Conservation (phyloP, 1,284 basidiomycete genomes). For the Ganoderma lucidum region DNA sequence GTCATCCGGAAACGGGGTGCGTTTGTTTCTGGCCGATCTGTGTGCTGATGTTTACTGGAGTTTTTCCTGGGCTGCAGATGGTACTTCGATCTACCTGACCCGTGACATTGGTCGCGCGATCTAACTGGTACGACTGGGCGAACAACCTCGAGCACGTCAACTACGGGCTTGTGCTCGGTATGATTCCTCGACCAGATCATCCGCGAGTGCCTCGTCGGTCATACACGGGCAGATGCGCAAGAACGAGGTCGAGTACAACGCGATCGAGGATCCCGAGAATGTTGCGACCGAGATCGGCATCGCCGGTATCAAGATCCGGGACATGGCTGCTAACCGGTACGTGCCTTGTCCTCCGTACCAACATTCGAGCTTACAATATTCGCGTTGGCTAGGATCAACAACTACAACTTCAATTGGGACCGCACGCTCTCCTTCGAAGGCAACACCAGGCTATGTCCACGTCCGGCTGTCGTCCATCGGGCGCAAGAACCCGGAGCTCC, state of each 20-base stretch:
- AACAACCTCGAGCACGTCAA: slow-evolving; percentile 88
- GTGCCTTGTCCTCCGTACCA: slow-evolving; percentile 5
- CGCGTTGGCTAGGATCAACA: slow-evolving; percentile 78
- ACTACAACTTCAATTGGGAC: slow-evolving; percentile 96
- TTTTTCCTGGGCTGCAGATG: slow-evolving; percentile 61
- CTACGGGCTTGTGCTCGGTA: slow-evolving; percentile 93
- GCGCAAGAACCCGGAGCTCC: slow-evolving; percentile 91
- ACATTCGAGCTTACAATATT: slow-evolving; percentile 7
- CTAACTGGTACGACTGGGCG: slow-evolving; percentile 94
- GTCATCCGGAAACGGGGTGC: slow-evolving; percentile 90
- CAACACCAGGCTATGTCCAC: slow-evolving; percentile 98
- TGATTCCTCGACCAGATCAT: slow-evolving; percentile 99
- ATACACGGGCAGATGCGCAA: slow-evolving; percentile 98
- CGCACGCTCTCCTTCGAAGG: slow-evolving; percentile 98
- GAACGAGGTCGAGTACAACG: slow-evolving; percentile 93
- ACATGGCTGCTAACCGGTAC: slow-evolving; percentile 42
- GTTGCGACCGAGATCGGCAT: slow-evolving; percentile 91
- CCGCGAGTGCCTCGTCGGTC: slow-evolving; percentile 83
- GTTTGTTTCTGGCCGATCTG: slow-evolving; percentile 23
- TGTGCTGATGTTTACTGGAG: neutral
- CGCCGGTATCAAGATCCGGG: slow-evolving; percentile 98
- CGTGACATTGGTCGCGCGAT: slow-evolving; percentile 96
- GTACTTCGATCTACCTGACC: slow-evolving; percentile 98
- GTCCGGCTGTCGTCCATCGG: slow-evolving; percentile 93
- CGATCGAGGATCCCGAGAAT: slow-evolving; percentile 88